Conservation (phyloP, 2,329 filamentous ascomycete genomes). For the Lojkania enalia region DNA sequence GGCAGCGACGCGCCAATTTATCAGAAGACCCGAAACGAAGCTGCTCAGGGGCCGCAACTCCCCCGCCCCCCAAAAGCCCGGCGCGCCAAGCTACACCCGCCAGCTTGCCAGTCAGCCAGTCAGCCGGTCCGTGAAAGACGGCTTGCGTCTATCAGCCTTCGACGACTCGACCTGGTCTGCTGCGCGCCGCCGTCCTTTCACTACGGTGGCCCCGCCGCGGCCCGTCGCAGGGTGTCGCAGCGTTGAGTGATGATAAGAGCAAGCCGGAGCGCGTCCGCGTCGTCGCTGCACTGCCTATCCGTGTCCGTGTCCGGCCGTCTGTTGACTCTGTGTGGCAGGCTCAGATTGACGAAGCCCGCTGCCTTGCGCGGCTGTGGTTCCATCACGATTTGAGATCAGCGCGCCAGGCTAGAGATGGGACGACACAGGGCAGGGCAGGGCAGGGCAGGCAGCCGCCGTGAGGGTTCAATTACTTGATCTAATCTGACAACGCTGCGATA, state of each 20-base stretch:
- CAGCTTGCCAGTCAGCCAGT: too few relatives aligned
- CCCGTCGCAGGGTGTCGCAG: slow-evolving; percentile 2
- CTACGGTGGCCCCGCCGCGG: not conserved
- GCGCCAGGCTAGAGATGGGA: too few relatives aligned
- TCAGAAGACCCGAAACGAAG: too few relatives aligned
- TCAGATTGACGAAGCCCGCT: slow-evolving; percentile 38
- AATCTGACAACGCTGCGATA: slow-evolving; percentile 55
- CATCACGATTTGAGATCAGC: slow-evolving; percentile 16
- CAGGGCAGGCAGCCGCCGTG: slow-evolving; percentile 43
- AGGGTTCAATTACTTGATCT: slow-evolving; percentile 64
- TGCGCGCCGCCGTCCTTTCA: too few relatives aligned
- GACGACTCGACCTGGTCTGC: too few relatives aligned
- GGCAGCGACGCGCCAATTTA: not conserved
- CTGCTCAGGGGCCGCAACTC: not conserved
- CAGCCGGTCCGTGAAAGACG: too few relatives aligned
- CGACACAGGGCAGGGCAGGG: too few relatives aligned
- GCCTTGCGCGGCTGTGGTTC: slow-evolving; percentile 23
- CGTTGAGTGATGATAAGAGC: slow-evolving; percentile 43
- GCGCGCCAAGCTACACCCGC: too few relatives aligned
- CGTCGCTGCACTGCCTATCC: slow-evolving; percentile 9
- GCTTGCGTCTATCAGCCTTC: too few relatives aligned
- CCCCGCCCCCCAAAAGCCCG: too few relatives aligned
- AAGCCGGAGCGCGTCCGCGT: slow-evolving; percentile 30
- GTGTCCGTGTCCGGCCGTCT: slow-evolving; percentile 1
- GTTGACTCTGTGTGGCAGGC: too few relatives aligned